These are phyloP conservation scores for Salvia sclarea DNA, from an alignment of 305 asterid genomes.

Conservation along the genomic window DNA sequence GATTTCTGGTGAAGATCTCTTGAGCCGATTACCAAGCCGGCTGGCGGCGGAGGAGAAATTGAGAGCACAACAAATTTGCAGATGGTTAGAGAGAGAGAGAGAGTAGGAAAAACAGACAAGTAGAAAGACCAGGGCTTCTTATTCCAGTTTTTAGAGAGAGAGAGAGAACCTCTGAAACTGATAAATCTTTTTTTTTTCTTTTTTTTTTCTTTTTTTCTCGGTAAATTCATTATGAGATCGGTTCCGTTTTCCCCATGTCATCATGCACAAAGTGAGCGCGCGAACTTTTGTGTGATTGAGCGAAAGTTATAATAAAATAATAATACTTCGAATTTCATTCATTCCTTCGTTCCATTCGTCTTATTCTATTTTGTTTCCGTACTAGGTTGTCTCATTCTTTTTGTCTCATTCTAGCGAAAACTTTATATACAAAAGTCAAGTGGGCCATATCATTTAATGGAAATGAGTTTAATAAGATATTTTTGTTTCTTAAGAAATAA, in stretches of 20 bases:
- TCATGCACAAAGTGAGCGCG: constrained; percentile 4
- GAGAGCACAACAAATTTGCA: constrained; percentile 30
- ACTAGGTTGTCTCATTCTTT: neutral
- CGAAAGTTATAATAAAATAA: constrained; percentile 24
- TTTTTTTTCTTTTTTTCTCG: constrained; percentile 29
- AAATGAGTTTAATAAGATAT: no score
- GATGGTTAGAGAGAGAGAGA: constrained; percentile 35
- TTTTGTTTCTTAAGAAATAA: no score
- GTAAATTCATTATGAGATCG: constrained; percentile 21
- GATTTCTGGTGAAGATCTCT: constrained; percentile 58
- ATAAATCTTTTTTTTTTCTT: constrained; percentile 27
- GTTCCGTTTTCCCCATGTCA: neutral
- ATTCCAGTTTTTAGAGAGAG: constrained; percentile 26
- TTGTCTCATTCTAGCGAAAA: neutral
- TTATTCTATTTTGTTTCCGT: no score
- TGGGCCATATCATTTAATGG: no score
- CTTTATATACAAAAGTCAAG: no score
- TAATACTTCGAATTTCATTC: neutral
- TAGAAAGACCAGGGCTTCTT: constrained; percentile 49
- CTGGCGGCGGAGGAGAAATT: constrained; percentile 41
- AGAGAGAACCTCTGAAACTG: constrained; percentile 38
- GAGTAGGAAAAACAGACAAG: constrained; percentile 41
- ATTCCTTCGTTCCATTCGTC: no score
- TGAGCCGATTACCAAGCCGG: constrained; percentile 31
- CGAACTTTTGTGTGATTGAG: constrained; percentile 18